phyloP scores from a whole-genome alignment of 352 stramenopile genomes.

The Phytopythium ostracodes region DNA sequence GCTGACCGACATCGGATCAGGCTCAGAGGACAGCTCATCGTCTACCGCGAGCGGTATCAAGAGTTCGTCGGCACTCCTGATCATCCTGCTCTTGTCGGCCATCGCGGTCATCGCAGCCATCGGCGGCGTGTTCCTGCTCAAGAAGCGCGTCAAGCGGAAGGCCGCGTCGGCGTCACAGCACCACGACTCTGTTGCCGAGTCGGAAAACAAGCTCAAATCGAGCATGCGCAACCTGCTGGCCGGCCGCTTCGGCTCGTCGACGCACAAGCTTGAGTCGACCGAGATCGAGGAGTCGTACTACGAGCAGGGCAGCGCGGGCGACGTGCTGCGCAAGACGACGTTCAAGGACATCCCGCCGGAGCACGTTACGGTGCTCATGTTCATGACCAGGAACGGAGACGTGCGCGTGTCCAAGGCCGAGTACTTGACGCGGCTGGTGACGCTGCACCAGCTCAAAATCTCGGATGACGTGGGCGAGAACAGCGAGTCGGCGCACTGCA shows the following conservation, averaged over 20 bases:
- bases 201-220: conserved; percentile 38
- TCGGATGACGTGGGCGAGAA: conserved; percentile 43
- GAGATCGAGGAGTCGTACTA: conserved; percentile 34
- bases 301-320: conserved; percentile 30
- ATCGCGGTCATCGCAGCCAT: conserved; percentile 41
- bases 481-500: conserved; percentile 48
- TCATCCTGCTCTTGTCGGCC: conserved; percentile 39
- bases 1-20: conserved; percentile 32
- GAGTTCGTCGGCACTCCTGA: conserved; percentile 19
- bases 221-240: conserved; percentile 29
- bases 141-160: conserved; percentile 52
- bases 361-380: conserved; percentile 32
- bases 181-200: conserved; percentile 14
- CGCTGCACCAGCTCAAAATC: conserved; percentile 48
- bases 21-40: conserved; percentile 26
- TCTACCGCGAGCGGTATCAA: conserved; percentile 22
- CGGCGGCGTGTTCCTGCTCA: conserved; percentile 48
- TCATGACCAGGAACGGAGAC: conserved; percentile 41
- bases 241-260: conserved; percentile 18
- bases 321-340: conserved; percentile 44
- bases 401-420: conserved; percentile 44
- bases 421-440: conserved; percentile 45
- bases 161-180: conserved; percentile 23
- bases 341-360: conserved; percentile 49
- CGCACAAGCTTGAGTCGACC: conserved; percentile 16